A percentile compares a stretch with the other conserved stretches of the same genome.
Conservation (phyloP, 2,329 filamentous ascomycete species). For the Aspergillus tubingensis region DNA sequence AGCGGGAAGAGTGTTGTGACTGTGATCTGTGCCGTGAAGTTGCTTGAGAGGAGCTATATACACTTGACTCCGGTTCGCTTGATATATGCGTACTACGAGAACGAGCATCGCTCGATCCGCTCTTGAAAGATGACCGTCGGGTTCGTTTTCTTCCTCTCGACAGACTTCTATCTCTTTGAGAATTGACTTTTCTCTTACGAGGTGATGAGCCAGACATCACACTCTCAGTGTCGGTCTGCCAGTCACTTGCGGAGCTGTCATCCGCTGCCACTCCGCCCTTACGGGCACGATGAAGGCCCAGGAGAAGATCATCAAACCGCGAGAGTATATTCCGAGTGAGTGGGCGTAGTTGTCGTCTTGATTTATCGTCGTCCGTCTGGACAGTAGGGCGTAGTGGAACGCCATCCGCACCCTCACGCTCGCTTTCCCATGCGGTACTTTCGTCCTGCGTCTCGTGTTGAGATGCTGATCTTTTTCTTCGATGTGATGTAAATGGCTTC, state of each 20-base stretch:
- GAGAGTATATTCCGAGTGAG: conserved; percentile 69
- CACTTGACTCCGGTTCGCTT: conserved; percentile 5
- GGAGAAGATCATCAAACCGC: conserved; percentile 69
- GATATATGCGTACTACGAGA: conserved; percentile 14
- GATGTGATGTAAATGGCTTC: not conserved
- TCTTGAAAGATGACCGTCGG: conserved; percentile 18
- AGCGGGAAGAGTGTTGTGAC: conserved; percentile 14
- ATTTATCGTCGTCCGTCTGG: conserved; percentile 70
- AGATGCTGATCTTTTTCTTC: conserved; percentile 2
- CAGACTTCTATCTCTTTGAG: conserved; percentile 16
- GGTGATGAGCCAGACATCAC: conserved; percentile 19
- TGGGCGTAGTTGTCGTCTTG: conserved; percentile 66
- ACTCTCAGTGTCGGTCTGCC: conserved; percentile 32
- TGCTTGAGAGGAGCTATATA: not conserved
- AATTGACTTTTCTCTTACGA: conserved; percentile 13
- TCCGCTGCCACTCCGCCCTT: conserved; percentile 48
- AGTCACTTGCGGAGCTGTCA: conserved; percentile 32
- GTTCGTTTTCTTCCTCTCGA: conserved; percentile 29
- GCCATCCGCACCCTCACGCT: conserved; percentile 16
- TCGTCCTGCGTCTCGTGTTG: conserved; percentile 17
- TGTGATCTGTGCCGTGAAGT: conserved; percentile 9
- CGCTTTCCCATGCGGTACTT: conserved; percentile 22
- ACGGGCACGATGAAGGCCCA: conserved; percentile 68
- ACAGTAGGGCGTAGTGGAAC: conserved; percentile 51
- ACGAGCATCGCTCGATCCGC: conserved; percentile 8